A percentile compares a stretch with the other conserved stretches of the same genome.
Conservation (phyloP, 1,284 basidiomycete genomes). For the Fomes fomentarius region DNA sequence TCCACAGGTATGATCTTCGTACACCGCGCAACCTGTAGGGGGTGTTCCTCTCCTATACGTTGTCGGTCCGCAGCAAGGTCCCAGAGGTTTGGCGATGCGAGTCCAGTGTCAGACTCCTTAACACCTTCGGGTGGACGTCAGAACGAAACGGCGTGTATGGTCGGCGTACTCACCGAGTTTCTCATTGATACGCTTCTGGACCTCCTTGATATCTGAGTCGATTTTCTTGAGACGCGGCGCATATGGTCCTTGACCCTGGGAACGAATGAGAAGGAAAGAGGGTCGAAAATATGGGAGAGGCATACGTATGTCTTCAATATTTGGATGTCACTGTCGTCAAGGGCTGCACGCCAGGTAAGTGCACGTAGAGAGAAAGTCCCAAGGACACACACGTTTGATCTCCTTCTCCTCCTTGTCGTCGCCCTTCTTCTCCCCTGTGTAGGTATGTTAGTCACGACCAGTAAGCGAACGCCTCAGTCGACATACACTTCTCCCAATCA, state of each 20-base stretch:
- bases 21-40: conserved; percentile 96
- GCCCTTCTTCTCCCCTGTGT: conserved; percentile 76
- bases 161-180: conserved; percentile 71
- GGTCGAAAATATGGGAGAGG: conserved; percentile 21
- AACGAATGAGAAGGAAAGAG: conserved; percentile 18
- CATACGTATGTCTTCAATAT: conserved; percentile 96
- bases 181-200: conserved; percentile 97
- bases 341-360: conserved; percentile 52
- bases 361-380: neutral
- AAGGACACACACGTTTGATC: conserved; percentile 72
- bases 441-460: neutral
- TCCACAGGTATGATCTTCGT: conserved; percentile 96
- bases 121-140: conserved; percentile 58
- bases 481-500: conserved; percentile 94
- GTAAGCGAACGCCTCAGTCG: neutral
- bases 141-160: neutral
- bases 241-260: conserved; percentile 97
- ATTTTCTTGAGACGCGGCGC: conserved; percentile 87
- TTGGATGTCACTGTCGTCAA: conserved; percentile 99
- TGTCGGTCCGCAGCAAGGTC: conserved; percentile 88
- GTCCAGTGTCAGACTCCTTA: conserved; percentile 98
- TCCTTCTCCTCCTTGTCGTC: conserved; percentile 90
- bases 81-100: conserved; percentile 97
- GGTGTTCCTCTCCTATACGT: conserved; percentile 91
- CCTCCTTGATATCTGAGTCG: conserved; percentile 93